These are phyloP conservation scores for Metarhizium humberi DNA, from an alignment of 2,329 filamentous ascomycete species.

Conservation along the genomic window DNA sequence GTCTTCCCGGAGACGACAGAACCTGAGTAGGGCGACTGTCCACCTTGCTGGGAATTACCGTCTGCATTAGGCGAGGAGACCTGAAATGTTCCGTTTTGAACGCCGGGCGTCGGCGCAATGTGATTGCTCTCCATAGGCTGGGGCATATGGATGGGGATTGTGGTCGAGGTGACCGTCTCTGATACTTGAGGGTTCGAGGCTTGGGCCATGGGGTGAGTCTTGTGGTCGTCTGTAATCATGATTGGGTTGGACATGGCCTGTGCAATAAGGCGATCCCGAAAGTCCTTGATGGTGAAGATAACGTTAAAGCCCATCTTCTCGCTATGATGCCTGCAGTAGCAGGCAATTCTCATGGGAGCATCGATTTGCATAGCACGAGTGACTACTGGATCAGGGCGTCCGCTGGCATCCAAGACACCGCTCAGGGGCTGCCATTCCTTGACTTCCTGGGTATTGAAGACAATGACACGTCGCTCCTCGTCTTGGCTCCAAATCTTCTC, in stretches of 20 bases:
- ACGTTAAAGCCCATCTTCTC: conserved; percentile 90
- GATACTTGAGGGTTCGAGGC: conserved; percentile 17
- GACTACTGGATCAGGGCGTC: conserved; percentile 34
- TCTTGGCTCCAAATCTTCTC: conserved; percentile 79
- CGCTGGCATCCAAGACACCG: conserved; percentile 35
- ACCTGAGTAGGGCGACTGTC: conserved; percentile 26
- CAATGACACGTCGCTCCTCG: conserved; percentile 72
- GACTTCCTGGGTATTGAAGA: conserved; percentile 84
- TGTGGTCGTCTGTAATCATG: conserved; percentile 97
- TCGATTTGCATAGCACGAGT: conserved; percentile 67
- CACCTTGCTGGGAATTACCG: conserved; percentile 44
- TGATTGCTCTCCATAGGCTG: conserved; percentile 19
- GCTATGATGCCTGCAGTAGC: conserved; percentile 90
- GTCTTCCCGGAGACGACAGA: conserved; percentile 20
- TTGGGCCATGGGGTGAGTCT: conserved; percentile 52
- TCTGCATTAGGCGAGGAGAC: conserved; percentile 54
- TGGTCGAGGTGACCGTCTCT: conserved; percentile 17
- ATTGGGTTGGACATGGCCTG: conserved; percentile 82
- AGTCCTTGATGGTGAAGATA: conserved; percentile 90
- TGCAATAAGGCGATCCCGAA: conserved; percentile 63
- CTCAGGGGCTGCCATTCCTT: conserved; percentile 69
- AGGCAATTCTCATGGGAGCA: conserved; percentile 90
- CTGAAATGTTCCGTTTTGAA: conserved; percentile 35
- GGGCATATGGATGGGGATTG: conserved; percentile 9
- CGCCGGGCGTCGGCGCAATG: conserved; percentile 19